Percentiles rank a stretch among this genome's conserved stretches.
Evolutionary conservation across 2,329 filamentous ascomycete genomes (phyloP).

Genomic region (Clarireedia hainanense): DNA sequence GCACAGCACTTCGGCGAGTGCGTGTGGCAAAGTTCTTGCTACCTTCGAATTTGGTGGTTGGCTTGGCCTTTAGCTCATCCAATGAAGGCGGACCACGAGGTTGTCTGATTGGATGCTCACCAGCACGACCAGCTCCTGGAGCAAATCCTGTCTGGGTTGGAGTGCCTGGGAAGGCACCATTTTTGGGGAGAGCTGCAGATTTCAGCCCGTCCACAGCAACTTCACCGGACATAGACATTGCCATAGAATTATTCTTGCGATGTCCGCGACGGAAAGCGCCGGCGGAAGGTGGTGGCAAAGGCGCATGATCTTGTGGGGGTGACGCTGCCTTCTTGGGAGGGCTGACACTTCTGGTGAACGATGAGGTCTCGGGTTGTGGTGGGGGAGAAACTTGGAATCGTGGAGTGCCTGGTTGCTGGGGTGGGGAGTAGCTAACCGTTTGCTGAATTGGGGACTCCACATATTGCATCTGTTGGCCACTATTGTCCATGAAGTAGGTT

Average conservation of each 20-base stretch:
- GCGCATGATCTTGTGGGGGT: slow-evolving; percentile 59
- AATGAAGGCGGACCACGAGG: slow-evolving; percentile 85
- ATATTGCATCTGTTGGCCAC: slow-evolving; percentile 36
- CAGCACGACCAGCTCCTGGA: slow-evolving; percentile 84
- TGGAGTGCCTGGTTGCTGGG: slow-evolving; percentile 52
- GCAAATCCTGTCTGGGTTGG: slow-evolving; percentile 77
- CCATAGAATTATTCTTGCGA: slow-evolving; percentile 73
- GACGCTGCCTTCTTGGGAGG: slow-evolving; percentile 61
- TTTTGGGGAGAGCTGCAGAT: slow-evolving; percentile 63
- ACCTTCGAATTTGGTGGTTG: slow-evolving; percentile 86
- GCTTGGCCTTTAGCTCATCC: slow-evolving; percentile 83
- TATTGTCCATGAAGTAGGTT: slow-evolving; percentile 55
- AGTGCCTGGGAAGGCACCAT: slow-evolving; percentile 70
- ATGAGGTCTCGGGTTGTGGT: slow-evolving; percentile 46
- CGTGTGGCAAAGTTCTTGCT: slow-evolving; percentile 97
- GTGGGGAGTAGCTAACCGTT: slow-evolving; percentile 37
- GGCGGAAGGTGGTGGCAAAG: slow-evolving; percentile 78
- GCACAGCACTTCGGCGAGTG: slow-evolving; percentile 83
- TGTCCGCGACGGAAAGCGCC: slow-evolving; percentile 91
- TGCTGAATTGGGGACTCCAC: slow-evolving; percentile 31
- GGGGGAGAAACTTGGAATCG: slow-evolving; percentile 79
- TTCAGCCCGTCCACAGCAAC: slow-evolving; percentile 36
- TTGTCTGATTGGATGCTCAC: slow-evolving; percentile 89
- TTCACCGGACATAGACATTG: slow-evolving; percentile 31
- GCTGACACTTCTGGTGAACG: slow-evolving; percentile 53